Conservation (phyloP, 768 basidiomycete genomes). For the Podaxis sp. region DNA sequence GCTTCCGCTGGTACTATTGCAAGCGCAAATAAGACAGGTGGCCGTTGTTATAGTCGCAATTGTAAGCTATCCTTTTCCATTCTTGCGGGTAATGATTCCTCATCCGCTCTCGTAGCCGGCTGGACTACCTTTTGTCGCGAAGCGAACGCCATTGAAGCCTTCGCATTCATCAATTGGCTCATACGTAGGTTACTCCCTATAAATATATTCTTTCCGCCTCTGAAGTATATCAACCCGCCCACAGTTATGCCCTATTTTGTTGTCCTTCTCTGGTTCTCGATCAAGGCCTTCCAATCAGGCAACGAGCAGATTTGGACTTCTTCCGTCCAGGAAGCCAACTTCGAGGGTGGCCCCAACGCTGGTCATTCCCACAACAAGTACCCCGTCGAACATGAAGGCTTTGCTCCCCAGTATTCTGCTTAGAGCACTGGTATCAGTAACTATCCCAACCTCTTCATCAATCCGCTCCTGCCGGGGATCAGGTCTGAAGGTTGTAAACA, state of each 20-base stretch:
- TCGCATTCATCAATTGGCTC: constrained; percentile 44
- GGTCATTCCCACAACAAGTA: not conserved
- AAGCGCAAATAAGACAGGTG: constrained; percentile 19
- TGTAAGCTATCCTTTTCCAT: not conserved
- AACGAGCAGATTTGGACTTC: constrained; percentile 34
- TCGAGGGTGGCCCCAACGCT: constrained; percentile 22
- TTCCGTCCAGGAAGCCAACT: constrained; percentile 28
- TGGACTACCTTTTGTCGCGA: constrained; percentile 30
- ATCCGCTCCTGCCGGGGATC: too few relatives aligned
- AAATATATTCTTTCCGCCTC: not conserved
- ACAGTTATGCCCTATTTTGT: constrained; percentile 36
- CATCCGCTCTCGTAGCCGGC: not conserved
- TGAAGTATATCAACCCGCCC: not conserved
- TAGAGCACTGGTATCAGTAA: too few relatives aligned
- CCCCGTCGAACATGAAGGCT: not conserved
- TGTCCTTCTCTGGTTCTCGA: constrained; percentile 28
- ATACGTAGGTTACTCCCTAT: constrained; percentile 28
- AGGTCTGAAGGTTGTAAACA: too few relatives aligned
- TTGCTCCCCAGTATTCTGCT: constrained; percentile 12
- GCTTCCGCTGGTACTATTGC: constrained; percentile 35
- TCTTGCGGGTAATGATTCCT: not conserved
- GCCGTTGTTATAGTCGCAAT: constrained; percentile 9
- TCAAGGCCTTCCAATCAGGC: constrained; percentile 30
- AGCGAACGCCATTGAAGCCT: constrained; percentile 38
- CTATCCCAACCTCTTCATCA: too few relatives aligned